Conservation (phyloP, 177 flowering plant genomes). For the Vitis hybrid region DNA sequence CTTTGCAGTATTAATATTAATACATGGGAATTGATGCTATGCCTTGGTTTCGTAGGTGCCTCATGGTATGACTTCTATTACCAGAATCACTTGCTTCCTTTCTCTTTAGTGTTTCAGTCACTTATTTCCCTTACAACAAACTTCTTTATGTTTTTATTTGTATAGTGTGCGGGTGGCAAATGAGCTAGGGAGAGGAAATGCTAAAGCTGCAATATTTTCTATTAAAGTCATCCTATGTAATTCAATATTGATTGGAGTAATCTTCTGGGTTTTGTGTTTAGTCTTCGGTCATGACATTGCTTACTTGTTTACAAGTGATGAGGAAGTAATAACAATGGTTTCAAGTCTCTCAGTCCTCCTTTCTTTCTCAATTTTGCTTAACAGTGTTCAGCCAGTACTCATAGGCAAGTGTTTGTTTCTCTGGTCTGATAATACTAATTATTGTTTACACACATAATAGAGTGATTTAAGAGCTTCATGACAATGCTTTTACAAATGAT, state of each 20-base stretch:
- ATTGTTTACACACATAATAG: not conserved
- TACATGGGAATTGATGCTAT: conserved; percentile 53
- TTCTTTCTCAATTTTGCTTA: conserved; percentile 47
- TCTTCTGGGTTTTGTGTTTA: conserved; percentile 41
- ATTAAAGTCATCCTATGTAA: conserved; percentile 39
- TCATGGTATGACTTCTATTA: conserved; percentile 34
- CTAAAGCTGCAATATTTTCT: conserved; percentile 49
- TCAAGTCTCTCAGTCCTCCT: conserved; percentile 44
- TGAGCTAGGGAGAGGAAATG: conserved; percentile 56
- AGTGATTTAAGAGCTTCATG: no score
- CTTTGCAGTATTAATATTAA: conserved; percentile 54
- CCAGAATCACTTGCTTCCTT: not conserved
- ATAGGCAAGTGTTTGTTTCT: conserved; percentile 30
- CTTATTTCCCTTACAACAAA: no score
- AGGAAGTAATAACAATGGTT: conserved; percentile 39
- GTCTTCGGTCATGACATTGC: conserved; percentile 30
- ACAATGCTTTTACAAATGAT: no score
- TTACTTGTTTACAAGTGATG: conserved; percentile 38
- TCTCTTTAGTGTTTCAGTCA: not conserved
- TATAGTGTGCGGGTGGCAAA: conserved; percentile 49
- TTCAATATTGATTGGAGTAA: conserved; percentile 36
- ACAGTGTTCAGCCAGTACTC: conserved; percentile 50
- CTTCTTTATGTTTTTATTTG: not conserved
- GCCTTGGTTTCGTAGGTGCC: conserved; percentile 55
- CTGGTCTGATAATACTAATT: not conserved